Base-by-base conservation (phyloP, 768 basidiomycete genomes). In the Russula abietina region DNA sequence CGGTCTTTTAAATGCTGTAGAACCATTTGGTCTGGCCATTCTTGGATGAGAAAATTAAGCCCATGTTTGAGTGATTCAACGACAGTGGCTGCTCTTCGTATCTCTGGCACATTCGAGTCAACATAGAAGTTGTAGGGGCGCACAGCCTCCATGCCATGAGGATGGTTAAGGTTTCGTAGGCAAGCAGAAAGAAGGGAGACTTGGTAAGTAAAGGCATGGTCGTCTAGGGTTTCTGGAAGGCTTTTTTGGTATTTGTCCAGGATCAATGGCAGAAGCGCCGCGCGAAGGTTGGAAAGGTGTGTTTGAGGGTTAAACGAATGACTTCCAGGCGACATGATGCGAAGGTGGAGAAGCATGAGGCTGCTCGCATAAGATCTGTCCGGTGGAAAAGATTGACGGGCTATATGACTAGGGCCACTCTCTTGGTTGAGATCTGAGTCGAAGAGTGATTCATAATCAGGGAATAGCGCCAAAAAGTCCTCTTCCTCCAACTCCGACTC, bases 1-100 rank as follows among this genome's bases (percentile, higher is more conserved):
- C 88, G 86, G 60, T 81, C 81, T 39, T 78, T 77, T 39, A 99
- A 80, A 71, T 96, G 87, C 32, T 88, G 89, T n/a, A 97, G 79
- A 10, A 98, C 91, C 88, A 95, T 93, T 72, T 99, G 97, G 66
- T 98, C 96, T 0, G 97, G 96, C 94, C 93, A 99, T 67, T 93
- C 88, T 64, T 78, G 74, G 28, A 88, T 79, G 22, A 97, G 78
- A 2, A 39, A 62, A 16, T 75, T 68, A 32, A 98, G 77, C 2
- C 86, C 83, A 4, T 60, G 60, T 51, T 77, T 77, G 22, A 96
- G 78, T 4, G 76, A 68, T 4, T 70, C 67, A 10, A 96, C 71
- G 16, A 88, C 71, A 0, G 70, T 71, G 3, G 82, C 75, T 0
- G 81, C 87, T 71, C 83, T 91, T 62, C 77, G 82, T 39, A 83